These are phyloP conservation scores for Xylaria sp. DNA, from an alignment of 2,329 filamentous ascomycete species.

Conservation along the genomic window DNA sequence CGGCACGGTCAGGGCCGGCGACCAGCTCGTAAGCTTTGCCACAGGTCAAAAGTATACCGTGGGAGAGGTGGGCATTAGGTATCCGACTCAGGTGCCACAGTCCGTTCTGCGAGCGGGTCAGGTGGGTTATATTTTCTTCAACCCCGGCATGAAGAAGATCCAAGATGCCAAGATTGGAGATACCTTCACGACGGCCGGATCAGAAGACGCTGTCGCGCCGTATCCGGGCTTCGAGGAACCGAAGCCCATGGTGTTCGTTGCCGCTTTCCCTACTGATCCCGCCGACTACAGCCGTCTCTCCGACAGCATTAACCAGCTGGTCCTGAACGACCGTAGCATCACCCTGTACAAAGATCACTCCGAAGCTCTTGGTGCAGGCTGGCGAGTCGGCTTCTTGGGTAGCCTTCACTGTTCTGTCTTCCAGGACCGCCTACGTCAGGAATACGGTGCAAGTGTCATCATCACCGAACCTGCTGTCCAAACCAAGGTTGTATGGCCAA, in stretches of 20 bases:
- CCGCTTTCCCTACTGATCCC: constrained; percentile 93
- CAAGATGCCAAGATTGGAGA: constrained; percentile 97
- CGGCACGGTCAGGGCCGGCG: constrained; percentile 82
- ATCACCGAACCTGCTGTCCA: constrained; percentile 96
- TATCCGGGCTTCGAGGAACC: constrained; percentile 96
- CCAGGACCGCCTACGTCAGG: constrained; percentile 91
- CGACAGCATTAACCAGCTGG: constrained; percentile 92
- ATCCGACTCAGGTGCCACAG: constrained; percentile 87
- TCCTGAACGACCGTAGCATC: constrained; percentile 94
- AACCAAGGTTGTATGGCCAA: constrained; percentile 82
- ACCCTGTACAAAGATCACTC: constrained; percentile 94
- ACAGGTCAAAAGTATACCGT: constrained; percentile 92
- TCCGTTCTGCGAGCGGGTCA: constrained; percentile 86
- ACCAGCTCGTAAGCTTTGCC: constrained; percentile 86
- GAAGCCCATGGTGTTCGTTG: constrained; percentile 98
- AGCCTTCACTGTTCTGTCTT: constrained; percentile 99
- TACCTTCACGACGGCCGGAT: constrained; percentile 87
- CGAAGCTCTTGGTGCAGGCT: constrained; percentile 91
- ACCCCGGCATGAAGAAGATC: constrained; percentile 96
- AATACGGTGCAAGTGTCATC: constrained; percentile 94
- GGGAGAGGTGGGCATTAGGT: constrained; percentile 96
- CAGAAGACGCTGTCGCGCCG: constrained; percentile 79
- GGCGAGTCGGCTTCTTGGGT: constrained; percentile 94
- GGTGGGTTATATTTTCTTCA: constrained; percentile 96
- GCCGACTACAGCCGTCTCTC: constrained; percentile 86